Evolutionary conservation across 1,139 yeast species (phyloP), one percentile per base, ranked within the genome.

Genomic region (Geotrichum reessii): DNA sequence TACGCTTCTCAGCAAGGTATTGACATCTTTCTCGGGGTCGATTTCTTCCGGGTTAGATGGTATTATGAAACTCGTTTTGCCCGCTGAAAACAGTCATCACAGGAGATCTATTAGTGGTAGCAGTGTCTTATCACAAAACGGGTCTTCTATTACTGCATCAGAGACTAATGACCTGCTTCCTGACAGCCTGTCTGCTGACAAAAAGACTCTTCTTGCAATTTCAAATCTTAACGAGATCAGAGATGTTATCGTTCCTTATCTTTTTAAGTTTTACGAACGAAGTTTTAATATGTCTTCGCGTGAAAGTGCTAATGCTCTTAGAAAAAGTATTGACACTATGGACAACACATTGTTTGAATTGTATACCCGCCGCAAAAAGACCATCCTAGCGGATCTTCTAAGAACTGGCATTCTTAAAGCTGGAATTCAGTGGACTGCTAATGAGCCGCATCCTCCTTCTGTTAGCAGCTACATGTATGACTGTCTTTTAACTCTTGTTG

Each of bases 171-270:
- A 68, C 33, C 59, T 71, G 37, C 62, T 69, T 5, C 70, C 71
- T 1, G 63, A 64, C 49, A 69, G 67, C 52, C 56, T 67, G 66
- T 71, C 65, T 48, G 77, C 58, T 69, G 83, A 62, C 68, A 73
- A 63, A 55, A 77, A 62, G 70, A 73, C 69, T 63, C 73, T 67
- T 65, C 74, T 62, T 53, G 77, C 84, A 0, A 69, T 85, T 53
- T 78, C 82, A 58, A 84, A 85, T 65, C 69, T 85, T 57, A 78
- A 77, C 57, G 76, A 76, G 46, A 69, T 86, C 31, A 74, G 80
- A 48, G 73, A 73, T 21, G 66, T 64, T 12, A 73, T 79, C 0
- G 71, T 84, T 33, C 84, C 87, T 0, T 66, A 70, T n/a, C 68
- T 83, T 21, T 67, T 82, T 25, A 75, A 73, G 31, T 71, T 70